These are phyloP conservation scores for Blepharisma japonicum DNA, from an alignment of 73 alveolate species.

Conservation along the genomic window DNA sequence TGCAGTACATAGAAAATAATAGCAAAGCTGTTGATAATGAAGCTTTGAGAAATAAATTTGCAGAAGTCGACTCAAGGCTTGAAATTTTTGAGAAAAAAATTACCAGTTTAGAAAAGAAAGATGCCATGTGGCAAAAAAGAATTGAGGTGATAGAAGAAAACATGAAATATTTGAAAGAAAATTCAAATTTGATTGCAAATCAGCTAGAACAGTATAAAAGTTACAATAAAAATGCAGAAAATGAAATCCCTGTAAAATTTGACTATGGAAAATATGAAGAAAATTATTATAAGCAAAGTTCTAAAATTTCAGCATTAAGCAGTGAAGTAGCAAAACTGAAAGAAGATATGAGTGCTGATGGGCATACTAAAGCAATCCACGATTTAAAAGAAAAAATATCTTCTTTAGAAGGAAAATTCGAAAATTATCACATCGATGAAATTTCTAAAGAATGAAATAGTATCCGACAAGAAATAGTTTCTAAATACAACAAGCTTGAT, in stretches of 20 bases:
- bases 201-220: not conserved
- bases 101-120: not conserved
- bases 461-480: too few relatives aligned
- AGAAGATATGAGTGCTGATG: too few relatives aligned
- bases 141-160: constrained; percentile 5
- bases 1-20: not conserved
- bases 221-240: not conserved
- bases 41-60: constrained; percentile 3
- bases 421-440: too few relatives aligned
- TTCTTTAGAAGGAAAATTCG: too few relatives aligned
- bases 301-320: too few relatives aligned
- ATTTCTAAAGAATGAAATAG: too few relatives aligned
- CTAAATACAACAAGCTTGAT: too few relatives aligned
- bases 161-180: not conserved
- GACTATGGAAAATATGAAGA: not conserved
- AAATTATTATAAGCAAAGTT: not conserved
- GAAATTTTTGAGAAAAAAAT: not conserved
- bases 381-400: too few relatives aligned
- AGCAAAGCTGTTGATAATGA: not conserved
- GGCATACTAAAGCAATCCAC: too few relatives aligned
- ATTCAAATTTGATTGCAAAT: not conserved
- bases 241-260: not conserved
- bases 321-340: too few relatives aligned
- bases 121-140: not conserved
- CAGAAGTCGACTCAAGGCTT: not conserved